These are phyloP conservation scores for Nicotiana paniculata DNA, from an alignment of 257 asterid genomes.

Conservation along the genomic window DNA sequence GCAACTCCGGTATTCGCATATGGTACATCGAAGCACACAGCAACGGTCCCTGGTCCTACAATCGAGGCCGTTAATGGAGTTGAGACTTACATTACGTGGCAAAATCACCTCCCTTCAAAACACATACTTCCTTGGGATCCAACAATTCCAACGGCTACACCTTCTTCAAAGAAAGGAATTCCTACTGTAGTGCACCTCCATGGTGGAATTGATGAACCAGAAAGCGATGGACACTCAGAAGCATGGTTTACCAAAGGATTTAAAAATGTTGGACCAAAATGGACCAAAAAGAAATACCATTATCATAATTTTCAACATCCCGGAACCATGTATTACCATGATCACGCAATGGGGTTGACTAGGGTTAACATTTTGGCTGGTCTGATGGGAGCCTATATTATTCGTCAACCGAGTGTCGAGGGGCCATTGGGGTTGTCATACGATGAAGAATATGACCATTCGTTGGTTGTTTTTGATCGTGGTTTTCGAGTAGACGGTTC, in stretches of 20 bases:
- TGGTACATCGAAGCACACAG: slow-evolving; percentile 41
- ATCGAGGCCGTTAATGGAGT: slow-evolving; percentile 69
- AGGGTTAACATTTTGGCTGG: slow-evolving; percentile 89
- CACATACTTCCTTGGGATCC: slow-evolving; percentile 92
- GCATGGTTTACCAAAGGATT: slow-evolving; percentile 74
- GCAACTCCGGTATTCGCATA: slow-evolving; percentile 66
- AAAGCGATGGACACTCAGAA: slow-evolving; percentile 55
- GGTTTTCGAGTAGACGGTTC: slow-evolving; percentile 51
- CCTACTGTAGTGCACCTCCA: slow-evolving; percentile 93
- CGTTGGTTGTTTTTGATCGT: slow-evolving; percentile 65
- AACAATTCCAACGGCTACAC: slow-evolving; percentile 65
- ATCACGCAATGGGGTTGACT: slow-evolving; percentile 90
- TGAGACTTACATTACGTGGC: slow-evolving; percentile 46
- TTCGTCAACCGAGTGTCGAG: slow-evolving; percentile 54
- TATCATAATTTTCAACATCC: slow-evolving; percentile 76
- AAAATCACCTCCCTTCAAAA: slow-evolving; percentile 60
- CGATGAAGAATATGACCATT: slow-evolving; percentile 45
- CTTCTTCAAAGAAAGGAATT: slow-evolving; percentile 37
- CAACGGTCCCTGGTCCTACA: slow-evolving; percentile 88
- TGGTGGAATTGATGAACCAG: slow-evolving; percentile 64
- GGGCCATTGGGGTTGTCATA: slow-evolving; percentile 43
- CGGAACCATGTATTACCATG: slow-evolving; percentile 89
- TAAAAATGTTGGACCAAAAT: slow-evolving; percentile 47
- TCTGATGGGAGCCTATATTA: slow-evolving; percentile 56
- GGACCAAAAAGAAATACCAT: slow-evolving; percentile 43